phyloP scores from a whole-genome alignment of 2,329 filamentous ascomycete genomes.

The Fusarium redolens region DNA sequence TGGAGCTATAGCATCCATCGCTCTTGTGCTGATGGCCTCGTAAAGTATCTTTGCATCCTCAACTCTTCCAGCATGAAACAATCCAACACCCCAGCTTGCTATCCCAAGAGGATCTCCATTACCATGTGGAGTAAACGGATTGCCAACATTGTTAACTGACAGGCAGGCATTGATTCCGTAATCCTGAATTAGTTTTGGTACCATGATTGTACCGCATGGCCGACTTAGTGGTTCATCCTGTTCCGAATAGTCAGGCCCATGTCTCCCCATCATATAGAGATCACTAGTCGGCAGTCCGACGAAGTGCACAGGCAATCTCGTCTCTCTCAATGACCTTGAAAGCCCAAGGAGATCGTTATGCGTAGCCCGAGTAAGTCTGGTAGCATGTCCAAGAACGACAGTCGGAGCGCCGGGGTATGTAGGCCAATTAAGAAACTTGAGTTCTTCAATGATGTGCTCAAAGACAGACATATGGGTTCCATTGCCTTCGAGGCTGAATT shows the following conservation, averaged over 20 bases:
- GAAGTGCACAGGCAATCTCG: not conserved
- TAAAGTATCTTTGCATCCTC: constrained; percentile 1
- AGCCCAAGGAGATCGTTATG: not conserved
- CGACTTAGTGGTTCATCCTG: not conserved
- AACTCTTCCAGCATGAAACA: constrained; percentile 9
- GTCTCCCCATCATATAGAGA: constrained; percentile 17
- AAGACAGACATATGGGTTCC: not conserved
- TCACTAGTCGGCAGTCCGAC: constrained; percentile 13
- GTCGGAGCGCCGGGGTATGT: not conserved
- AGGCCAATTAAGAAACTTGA: not conserved
- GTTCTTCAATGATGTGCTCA: not conserved
- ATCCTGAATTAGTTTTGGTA: constrained; percentile 2
- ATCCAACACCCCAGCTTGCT: constrained; percentile 4
- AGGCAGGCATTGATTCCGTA: constrained; percentile 5
- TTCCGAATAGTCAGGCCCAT: fast-evolving
- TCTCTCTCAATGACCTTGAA: not conserved
- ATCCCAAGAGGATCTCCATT: not conserved
- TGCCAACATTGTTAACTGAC: not conserved
- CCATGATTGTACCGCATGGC: constrained; percentile 7
- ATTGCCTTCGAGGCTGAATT: not conserved
- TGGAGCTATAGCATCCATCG: not conserved
- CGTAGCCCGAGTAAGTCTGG: not conserved
- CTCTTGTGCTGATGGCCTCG: constrained; percentile 5
- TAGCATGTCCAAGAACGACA: constrained; percentile 14
- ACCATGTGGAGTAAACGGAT: constrained; percentile 12